Percentiles rank a stretch among this genome's conserved stretches.
phyloP scores from a whole-genome alignment of 345 rosid species.

The Syzygium grande region DNA sequence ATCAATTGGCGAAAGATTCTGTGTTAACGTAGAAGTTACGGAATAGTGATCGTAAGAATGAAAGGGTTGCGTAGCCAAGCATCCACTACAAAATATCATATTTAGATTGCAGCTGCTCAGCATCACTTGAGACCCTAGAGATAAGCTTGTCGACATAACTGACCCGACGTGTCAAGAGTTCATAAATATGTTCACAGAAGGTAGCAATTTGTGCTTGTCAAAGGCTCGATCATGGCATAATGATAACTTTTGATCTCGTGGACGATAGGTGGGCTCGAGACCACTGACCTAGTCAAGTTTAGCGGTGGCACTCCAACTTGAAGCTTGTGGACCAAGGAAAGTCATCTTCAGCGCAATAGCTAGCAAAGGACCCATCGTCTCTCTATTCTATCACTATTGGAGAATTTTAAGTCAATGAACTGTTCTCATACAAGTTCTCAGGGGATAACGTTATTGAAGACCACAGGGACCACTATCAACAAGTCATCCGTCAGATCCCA shows the following conservation, averaged over 20 bases:
- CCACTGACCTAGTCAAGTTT: too few species aligned
- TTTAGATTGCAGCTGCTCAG: background rate
- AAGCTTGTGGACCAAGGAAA: too few species aligned
- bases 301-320: too few species aligned
- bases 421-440: rapidly evolving
- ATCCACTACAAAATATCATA: background rate
- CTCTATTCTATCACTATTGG: background rate
- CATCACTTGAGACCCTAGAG: background rate
- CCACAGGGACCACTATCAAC: background rate
- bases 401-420: too few species aligned
- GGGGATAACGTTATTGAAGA: background rate
- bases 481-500: too few species aligned
- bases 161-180: too few species aligned
- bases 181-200: too few species aligned
- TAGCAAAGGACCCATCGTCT: background rate
- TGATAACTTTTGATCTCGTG: too few species aligned
- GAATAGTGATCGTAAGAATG: background rate
- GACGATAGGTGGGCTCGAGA: too few species aligned
- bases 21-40: background rate
- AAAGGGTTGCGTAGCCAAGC: background rate
- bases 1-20: background rate
- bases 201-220: background rate
- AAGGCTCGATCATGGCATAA: background rate
- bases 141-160: too few species aligned
- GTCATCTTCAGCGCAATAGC: too few species aligned